Evolutionary conservation across 352 stramenopile species (phyloP).

Genomic region (Elongisporangium prolatum): DNA sequence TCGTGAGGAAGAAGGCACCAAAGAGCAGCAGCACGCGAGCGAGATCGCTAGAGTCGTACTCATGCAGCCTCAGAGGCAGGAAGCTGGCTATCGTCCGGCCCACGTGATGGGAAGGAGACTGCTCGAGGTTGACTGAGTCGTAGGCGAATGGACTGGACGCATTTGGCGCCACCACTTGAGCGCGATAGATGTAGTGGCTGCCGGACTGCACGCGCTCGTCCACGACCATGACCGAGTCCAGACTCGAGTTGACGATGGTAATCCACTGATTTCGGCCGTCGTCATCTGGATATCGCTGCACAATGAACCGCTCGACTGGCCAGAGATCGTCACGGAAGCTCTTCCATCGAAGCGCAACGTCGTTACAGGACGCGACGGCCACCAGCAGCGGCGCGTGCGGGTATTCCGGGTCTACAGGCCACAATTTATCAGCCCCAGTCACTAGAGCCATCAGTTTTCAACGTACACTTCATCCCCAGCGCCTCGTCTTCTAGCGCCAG

Average conservation of each 20-base stretch:
- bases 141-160: constrained; percentile 43
- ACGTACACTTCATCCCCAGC: not conserved
- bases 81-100: constrained; percentile 1
- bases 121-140: constrained; percentile 16
- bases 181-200: constrained; percentile 40
- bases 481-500: not conserved
- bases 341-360: constrained; percentile 39
- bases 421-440: not conserved
- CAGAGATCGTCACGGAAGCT: constrained; percentile 35
- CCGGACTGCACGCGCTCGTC: constrained; percentile 21
- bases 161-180: constrained; percentile 31
- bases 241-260: constrained; percentile 24
- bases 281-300: constrained; percentile 36
- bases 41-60: constrained; percentile 22
- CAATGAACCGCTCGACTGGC: constrained; percentile 37
- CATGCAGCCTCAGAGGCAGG: constrained; percentile 2
- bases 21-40: constrained; percentile 42
- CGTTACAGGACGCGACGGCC: constrained; percentile 25
- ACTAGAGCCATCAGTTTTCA: not conserved
- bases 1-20: constrained; percentile 46
- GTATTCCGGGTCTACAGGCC: constrained; percentile 27
- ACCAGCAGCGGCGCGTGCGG: constrained; percentile 45
- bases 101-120: not conserved
- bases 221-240: constrained; percentile 26
- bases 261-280: constrained; percentile 27